These are phyloP conservation scores for Cytospora leucostoma DNA, from an alignment of 2,329 filamentous ascomycete species.

Conservation along the genomic window DNA sequence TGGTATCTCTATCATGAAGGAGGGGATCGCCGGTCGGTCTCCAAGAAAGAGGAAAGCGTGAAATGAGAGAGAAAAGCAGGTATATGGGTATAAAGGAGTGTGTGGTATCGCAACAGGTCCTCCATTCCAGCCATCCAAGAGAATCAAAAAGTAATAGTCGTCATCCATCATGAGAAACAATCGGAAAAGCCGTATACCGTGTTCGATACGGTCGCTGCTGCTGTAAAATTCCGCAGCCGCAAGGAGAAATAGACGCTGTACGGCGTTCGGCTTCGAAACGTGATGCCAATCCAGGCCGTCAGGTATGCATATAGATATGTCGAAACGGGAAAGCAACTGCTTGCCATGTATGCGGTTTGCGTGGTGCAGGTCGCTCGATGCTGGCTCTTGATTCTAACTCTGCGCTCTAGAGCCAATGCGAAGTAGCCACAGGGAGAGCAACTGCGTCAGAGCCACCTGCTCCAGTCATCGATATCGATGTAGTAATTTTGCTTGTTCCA, in stretches of 20 bases:
- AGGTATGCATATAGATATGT: background rate
- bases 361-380: background rate
- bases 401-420: conserved; percentile 1
- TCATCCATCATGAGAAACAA: conserved; percentile 27
- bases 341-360: conserved; percentile 2
- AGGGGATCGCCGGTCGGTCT: conserved; percentile 22
- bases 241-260: conserved; percentile 15
- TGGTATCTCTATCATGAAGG: conserved; percentile 22
- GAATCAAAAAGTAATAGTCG: conserved; percentile 14
- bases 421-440: background rate
- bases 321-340: background rate
- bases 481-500: conserved; percentile 19
- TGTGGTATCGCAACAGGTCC: conserved; percentile 26
- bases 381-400: background rate
- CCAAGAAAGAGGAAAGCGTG: background rate
- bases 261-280: background rate
- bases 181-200: conserved; percentile 8
- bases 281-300: background rate
- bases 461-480: conserved; percentile 16
- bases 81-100: conserved; percentile 27
- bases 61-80: conserved; percentile 6
- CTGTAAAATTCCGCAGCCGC: background rate
- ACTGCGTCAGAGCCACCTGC: background rate
- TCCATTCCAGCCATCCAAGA: conserved; percentile 18
- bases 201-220: conserved; percentile 3